Percentiles rank a stretch among this genome's conserved stretches.
These are phyloP conservation scores for Evernia prunastri DNA, from an alignment of 495 filamentous ascomycete genomes.

Conservation along the genomic window DNA sequence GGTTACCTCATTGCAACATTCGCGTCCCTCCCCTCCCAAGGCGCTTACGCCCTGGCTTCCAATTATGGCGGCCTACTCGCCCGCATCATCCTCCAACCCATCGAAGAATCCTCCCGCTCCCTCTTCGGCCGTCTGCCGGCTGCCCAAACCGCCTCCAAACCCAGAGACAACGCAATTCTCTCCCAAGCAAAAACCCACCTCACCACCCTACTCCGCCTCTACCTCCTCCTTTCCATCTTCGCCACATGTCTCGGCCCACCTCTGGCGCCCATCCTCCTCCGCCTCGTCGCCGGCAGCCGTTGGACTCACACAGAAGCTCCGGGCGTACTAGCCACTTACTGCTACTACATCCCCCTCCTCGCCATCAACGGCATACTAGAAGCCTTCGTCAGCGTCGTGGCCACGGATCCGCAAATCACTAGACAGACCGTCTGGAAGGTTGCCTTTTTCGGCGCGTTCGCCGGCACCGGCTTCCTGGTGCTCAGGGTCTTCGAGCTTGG, in stretches of 20 bases:
- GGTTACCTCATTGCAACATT: slow-evolving; percentile 74
- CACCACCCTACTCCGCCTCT: slow-evolving; percentile 49
- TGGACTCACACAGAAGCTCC: slow-evolving; percentile 61
- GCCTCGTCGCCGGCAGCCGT: slow-evolving; percentile 61
- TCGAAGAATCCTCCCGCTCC: slow-evolving; percentile 85
- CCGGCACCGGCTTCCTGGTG: slow-evolving; percentile 60
- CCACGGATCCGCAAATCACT: slow-evolving; percentile 61
- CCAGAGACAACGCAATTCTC: slow-evolving; percentile 25
- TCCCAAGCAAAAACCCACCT: slow-evolving; percentile 33
- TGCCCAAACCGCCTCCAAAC: slow-evolving; percentile 32
- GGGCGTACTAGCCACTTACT: slow-evolving; percentile 72
- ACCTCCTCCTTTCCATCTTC: slow-evolving; percentile 61
- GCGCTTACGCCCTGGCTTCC: slow-evolving; percentile 85
- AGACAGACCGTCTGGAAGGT: slow-evolving; percentile 77
- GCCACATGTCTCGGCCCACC: slow-evolving; percentile 63
- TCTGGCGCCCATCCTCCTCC: slow-evolving; percentile 62
- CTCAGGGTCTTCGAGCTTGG: slow-evolving; percentile 59
- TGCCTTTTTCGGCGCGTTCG: slow-evolving; percentile 67
- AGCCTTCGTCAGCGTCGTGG: slow-evolving; percentile 84
- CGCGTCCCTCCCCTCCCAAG: slow-evolving; percentile 70
- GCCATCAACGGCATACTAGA: slow-evolving; percentile 89
- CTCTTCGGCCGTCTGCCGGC: slow-evolving; percentile 69
- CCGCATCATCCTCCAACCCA: slow-evolving; percentile 84
- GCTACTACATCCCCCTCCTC: slow-evolving; percentile 86
- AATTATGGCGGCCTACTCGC: slow-evolving; percentile 93